These are phyloP conservation scores for Malus sieversii DNA, from an alignment of 306 rosid species.

Conservation along the genomic window DNA sequence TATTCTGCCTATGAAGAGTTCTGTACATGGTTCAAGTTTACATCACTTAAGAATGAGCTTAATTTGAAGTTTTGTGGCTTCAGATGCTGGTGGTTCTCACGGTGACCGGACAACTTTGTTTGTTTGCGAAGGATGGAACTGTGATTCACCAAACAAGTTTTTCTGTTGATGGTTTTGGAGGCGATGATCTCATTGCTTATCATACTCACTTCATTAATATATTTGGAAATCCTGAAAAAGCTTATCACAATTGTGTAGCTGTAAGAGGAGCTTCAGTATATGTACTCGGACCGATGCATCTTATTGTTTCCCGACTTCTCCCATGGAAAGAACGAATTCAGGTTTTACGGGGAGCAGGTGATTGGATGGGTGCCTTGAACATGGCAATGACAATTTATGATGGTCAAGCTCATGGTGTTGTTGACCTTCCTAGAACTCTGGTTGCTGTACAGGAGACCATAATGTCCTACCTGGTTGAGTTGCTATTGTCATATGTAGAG, in stretches of 20 bases:
- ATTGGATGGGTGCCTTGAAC: slow-evolving; percentile 98
- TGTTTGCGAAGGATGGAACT: slow-evolving; percentile 86
- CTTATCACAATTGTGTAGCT: slow-evolving; percentile 80
- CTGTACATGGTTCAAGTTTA: slow-evolving; percentile 19
- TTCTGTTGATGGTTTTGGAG: slow-evolving; percentile 55
- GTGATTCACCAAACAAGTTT: slow-evolving; percentile 84
- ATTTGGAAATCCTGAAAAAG: slow-evolving; percentile 91
- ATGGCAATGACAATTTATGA: slow-evolving; percentile 93
- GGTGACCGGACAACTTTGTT: slow-evolving; percentile 64
- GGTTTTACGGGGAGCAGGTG: slow-evolving; percentile 84
- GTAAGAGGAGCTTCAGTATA: slow-evolving; percentile 91
- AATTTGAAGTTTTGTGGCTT: slow-evolving; percentile 22
- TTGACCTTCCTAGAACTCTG: slow-evolving; percentile 91
- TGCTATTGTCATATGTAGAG: slow-evolving; percentile 84
- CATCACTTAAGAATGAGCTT: slow-evolving; percentile 1
- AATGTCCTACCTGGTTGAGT: slow-evolving; percentile 84
- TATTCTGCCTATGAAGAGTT: background rate
- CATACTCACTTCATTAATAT: slow-evolving; percentile 71
- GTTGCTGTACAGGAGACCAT: slow-evolving; percentile 84
- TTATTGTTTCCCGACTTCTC: slow-evolving; percentile 80
- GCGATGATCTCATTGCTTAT: slow-evolving; percentile 78
- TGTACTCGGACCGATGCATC: slow-evolving; percentile 76
- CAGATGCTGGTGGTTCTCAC: slow-evolving; percentile 93
- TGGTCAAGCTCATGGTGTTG: slow-evolving; percentile 90
- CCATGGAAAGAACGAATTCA: slow-evolving; percentile 95